Evolutionary conservation across 164 flowering plant species (phyloP), one percentile per base, ranked within the genome.

Genomic region (Tetrastigma voinierianum): DNA sequence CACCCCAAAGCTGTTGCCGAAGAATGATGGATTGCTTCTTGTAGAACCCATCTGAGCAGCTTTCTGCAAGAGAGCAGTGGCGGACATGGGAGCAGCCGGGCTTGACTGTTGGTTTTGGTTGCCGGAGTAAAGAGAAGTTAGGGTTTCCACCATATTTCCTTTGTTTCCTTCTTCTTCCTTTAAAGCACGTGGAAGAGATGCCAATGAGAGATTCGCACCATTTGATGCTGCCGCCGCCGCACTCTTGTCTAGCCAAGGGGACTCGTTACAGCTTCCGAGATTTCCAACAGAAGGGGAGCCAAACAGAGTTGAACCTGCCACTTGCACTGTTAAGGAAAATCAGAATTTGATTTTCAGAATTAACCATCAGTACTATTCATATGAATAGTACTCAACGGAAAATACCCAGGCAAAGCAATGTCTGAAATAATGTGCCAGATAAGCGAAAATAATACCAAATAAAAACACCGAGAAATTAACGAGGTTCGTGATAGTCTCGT

Each of bases 31-130:
- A 46, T 71, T n/a, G n/a, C n/a, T n/a, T 56, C 75, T 70, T 20
- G 84, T 79, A 2, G 84, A 81, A 6, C 84, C 84, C 81, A 81
- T 79, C 48, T 78, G 82, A 18, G 84, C 82, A 5, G 84, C 84
- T 64, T 79, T 81, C 51, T 81, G 84, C 24, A 81, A 61, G 46
- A 81, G 79, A 0, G 84, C 84, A 1, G 84, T 81, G 19, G 84
- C 84, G 0, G 84, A 81, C 81, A 81, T 76, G 10, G 81, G 82
- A 1, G 76, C 64, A 0, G 23, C 10, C 3, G n/a, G 65, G 49
- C 32, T 69, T 76, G 40, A 67, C 52, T 65, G 72, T 40, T 70
- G 53, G 57, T 46, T 64, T 55, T 74, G 64, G 20, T 25, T 48
- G 10, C 69, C 73, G 0, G 75, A 68, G 24, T 61, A 74, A 1